Conservation (phyloP, 768 basidiomycete genomes). For the Gymnopilus junonius region DNA sequence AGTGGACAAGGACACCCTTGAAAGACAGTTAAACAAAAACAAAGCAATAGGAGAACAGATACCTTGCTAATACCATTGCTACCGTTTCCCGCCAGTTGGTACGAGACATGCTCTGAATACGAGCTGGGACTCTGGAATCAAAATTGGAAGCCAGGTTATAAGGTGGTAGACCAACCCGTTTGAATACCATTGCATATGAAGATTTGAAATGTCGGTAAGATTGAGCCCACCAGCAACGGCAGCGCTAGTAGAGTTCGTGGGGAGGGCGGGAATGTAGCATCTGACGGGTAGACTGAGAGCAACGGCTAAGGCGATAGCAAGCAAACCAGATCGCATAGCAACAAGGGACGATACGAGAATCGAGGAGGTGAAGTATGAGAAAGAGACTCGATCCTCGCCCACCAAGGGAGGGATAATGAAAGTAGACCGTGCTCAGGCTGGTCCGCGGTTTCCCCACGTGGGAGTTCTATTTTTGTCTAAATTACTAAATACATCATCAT, state of each 20-base stretch:
- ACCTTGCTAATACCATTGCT: slow-evolving; percentile 63
- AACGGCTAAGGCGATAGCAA: slow-evolving; percentile 1
- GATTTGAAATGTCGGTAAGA: slow-evolving; percentile 57
- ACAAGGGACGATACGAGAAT: neutral
- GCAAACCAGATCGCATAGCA: neutral
- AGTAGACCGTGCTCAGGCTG: neutral
- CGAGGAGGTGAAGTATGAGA: neutral
- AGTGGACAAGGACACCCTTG: slow-evolving; percentile 85
- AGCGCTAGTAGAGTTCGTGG: slow-evolving; percentile 65
- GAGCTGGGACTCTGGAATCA: slow-evolving; percentile 36
- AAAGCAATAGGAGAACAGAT: slow-evolving; percentile 7
- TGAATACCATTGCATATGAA: slow-evolving; percentile 65
- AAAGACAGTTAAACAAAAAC: slow-evolving; percentile 9
- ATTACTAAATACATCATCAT: slow-evolving; percentile 1
- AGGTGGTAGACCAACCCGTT: slow-evolving; percentile 40
- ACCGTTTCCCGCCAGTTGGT: slow-evolving; percentile 56
- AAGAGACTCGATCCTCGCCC: neutral
- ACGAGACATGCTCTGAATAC: slow-evolving; percentile 59
- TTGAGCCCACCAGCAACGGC: slow-evolving; percentile 50
- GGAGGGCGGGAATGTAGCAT: slow-evolving; percentile 72
- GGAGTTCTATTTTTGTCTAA: neutral
- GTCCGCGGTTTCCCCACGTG: slow-evolving; percentile 4
- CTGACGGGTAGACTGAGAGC: slow-evolving; percentile 20
- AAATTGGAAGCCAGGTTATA: slow-evolving; percentile 3
- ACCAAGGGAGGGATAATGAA: neutral